A percentile compares a stretch with the other conserved stretches of the same genome.
phyloP scores from a whole-genome alignment of 495 filamentous ascomycete genomes.

The Aspergillus hancockii region DNA sequence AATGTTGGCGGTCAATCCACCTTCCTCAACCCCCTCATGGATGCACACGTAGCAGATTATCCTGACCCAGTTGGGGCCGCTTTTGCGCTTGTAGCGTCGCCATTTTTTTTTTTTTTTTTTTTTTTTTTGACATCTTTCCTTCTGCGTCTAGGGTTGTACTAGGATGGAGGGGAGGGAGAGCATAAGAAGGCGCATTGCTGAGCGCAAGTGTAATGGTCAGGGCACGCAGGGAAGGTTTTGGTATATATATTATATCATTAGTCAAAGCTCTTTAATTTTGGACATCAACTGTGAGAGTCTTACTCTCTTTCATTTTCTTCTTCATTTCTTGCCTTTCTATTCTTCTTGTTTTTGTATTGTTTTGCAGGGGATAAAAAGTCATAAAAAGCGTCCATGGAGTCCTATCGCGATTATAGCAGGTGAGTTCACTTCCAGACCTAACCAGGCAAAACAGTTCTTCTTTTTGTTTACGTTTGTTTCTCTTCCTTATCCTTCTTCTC shows the following conservation, averaged over 20 bases:
- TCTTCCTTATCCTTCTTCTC: slow-evolving; percentile 7
- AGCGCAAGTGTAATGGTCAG: not conserved
- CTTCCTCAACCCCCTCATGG: slow-evolving; percentile 27
- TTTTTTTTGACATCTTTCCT: not conserved
- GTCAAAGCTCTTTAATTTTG: not conserved
- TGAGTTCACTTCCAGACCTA: slow-evolving; percentile 21
- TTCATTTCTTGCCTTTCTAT: slow-evolving; percentile 5
- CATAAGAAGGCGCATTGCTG: not conserved
- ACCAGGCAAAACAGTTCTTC: not conserved
- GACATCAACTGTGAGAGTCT: not conserved
- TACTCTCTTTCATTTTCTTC: not conserved
- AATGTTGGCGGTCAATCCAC: slow-evolving; percentile 25
- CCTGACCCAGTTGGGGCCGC: slow-evolving; percentile 24
- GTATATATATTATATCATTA: not conserved
- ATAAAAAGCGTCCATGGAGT: slow-evolving; percentile 30
- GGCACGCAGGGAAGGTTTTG: not conserved
- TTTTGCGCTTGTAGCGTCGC: slow-evolving; percentile 21
- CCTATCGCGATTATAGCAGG: slow-evolving; percentile 35
- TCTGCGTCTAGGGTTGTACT: not conserved
- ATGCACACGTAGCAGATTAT: slow-evolving; percentile 40
- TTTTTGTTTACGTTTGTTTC: not conserved
- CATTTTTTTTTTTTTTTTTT: slow-evolving; percentile 4
- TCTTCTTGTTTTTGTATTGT: slow-evolving; percentile 9
- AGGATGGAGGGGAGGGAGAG: not conserved
- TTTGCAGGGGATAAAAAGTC: not conserved